Evolutionary conservation across 1,284 basidiomycete species (phyloP).

Genomic region (Irpex sp.): DNA sequence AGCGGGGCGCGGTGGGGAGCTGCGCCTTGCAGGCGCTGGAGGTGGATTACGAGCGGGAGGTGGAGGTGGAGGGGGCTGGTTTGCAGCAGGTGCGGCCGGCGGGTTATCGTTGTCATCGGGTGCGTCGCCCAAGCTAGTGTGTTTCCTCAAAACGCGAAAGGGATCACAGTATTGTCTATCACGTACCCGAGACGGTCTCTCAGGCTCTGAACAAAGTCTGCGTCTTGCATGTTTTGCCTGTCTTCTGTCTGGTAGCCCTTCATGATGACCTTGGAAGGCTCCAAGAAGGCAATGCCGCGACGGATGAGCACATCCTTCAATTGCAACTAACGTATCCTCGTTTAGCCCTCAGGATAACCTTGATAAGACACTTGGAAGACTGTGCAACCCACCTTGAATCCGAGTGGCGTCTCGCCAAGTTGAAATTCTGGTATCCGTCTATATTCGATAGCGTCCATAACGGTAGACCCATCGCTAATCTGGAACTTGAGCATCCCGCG

Average conservation of each 20-base stretch:
- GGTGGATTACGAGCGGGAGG: background rate
- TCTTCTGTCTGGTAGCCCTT: conserved; percentile 56
- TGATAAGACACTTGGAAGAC: background rate
- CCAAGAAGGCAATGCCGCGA: conserved; percentile 61
- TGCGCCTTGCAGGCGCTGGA: conserved; percentile 3
- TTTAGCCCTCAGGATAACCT: background rate
- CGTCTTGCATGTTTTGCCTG: conserved; percentile 45
- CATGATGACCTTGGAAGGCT: conserved; percentile 53
- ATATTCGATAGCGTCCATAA: conserved; percentile 66
- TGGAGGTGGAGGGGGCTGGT: conserved; percentile 1
- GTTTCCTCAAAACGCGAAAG: background rate
- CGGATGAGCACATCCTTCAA: conserved; percentile 58
- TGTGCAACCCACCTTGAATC: conserved; percentile 54
- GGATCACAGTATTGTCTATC: background rate
- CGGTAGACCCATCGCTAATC: conserved; percentile 59
- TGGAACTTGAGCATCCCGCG: conserved; percentile 63
- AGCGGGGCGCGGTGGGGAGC: conserved; percentile 2
- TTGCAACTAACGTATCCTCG: conserved; percentile 44
- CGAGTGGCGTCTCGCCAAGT: conserved; percentile 63
- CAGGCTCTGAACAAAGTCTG: conserved; percentile 51
- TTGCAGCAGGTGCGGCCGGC: conserved; percentile 5
- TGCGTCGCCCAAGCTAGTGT: background rate
- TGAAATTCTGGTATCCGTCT: conserved; percentile 50
- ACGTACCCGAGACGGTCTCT: conserved; percentile 56
- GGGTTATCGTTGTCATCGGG: background rate